Evolutionary conservation across 768 basidiomycete species (phyloP).

Genomic region (Auriculariales sp.): DNA sequence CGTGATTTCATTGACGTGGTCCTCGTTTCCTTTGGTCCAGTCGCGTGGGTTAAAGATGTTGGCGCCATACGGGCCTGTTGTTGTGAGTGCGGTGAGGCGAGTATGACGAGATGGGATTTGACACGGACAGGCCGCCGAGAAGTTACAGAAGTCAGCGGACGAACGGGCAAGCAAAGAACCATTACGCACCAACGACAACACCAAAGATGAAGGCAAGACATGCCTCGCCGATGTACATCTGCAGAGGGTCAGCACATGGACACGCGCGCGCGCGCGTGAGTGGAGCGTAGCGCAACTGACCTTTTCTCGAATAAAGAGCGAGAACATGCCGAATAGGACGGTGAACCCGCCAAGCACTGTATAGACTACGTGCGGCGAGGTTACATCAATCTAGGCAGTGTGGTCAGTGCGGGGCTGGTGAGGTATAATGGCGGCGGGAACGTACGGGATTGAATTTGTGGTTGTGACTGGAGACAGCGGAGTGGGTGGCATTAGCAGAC

Average conservation of each 20-base stretch:
- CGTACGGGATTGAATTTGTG: no score
- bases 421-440: no score
- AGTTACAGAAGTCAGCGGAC: no score
- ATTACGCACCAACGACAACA: slow-evolving; percentile 57
- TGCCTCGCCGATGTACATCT: slow-evolving; percentile 92
- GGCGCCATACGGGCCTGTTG: slow-evolving; percentile 60
- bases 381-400: slow-evolving; percentile 46
- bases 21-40: slow-evolving; percentile 39
- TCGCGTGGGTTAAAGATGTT: slow-evolving; percentile 68
- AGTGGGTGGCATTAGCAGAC: no score
- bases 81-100: background rate
- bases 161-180: no score
- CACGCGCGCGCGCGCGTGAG: background rate
- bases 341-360: slow-evolving; percentile 71
- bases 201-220: slow-evolving; percentile 91
- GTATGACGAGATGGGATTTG: background rate
- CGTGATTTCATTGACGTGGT: slow-evolving; percentile 57
- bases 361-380: slow-evolving; percentile 62
- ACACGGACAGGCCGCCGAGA: no score
- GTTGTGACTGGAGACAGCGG: no score
- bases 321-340: slow-evolving; percentile 89
- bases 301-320: slow-evolving; percentile 77
- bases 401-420: no score
- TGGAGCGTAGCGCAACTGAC: slow-evolving; percentile 18
- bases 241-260: background rate